These are phyloP conservation scores for Plantago rigida DNA, from an alignment of 305 asterid genomes.

Conservation along the genomic window DNA sequence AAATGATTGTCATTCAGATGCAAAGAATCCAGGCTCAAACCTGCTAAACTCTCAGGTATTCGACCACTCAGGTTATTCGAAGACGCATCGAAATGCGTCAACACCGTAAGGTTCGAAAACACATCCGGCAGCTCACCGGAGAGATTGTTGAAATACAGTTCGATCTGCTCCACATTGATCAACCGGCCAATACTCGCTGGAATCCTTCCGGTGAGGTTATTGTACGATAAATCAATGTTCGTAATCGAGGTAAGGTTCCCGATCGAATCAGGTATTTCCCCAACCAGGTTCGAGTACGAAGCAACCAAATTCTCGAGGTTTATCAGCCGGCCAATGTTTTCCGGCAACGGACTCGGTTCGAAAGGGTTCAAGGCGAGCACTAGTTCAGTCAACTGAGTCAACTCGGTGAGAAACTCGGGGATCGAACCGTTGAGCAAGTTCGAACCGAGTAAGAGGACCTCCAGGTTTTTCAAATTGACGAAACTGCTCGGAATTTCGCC, in stretches of 20 bases:
- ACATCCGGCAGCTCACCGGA: conserved; percentile 66
- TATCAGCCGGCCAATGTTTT: conserved; percentile 47
- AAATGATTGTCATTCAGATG: conserved; percentile 55
- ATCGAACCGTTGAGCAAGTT: conserved; percentile 62
- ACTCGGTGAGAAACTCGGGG: conserved; percentile 53
- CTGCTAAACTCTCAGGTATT: conserved; percentile 54
- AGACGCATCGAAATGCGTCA: conserved; percentile 59
- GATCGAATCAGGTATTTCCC: conserved; percentile 60
- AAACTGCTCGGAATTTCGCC: conserved; percentile 61
- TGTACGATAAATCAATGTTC: conserved; percentile 45
- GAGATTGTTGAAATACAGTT: conserved; percentile 45
- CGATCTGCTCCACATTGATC: conserved; percentile 39
- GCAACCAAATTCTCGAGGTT: conserved; percentile 44
- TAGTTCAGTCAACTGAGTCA: conserved; percentile 53
- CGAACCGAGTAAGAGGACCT: conserved; percentile 35
- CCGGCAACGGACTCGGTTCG: conserved; percentile 47
- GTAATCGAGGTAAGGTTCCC: conserved; percentile 42
- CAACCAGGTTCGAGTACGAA: conserved; percentile 36
- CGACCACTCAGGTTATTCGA: conserved; percentile 52
- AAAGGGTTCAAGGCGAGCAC: conserved; percentile 43
- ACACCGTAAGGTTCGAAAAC: conserved; percentile 45
- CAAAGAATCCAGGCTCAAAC: conserved; percentile 37
- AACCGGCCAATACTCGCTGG: conserved; percentile 57
- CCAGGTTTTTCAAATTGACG: conserved; percentile 39
- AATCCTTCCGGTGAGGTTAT: conserved; percentile 48